These are phyloP conservation scores for Pseudoscleropodium purum DNA, from an alignment of 225 moss, liverwort and hornwort genomes.

Conservation along the genomic window DNA sequence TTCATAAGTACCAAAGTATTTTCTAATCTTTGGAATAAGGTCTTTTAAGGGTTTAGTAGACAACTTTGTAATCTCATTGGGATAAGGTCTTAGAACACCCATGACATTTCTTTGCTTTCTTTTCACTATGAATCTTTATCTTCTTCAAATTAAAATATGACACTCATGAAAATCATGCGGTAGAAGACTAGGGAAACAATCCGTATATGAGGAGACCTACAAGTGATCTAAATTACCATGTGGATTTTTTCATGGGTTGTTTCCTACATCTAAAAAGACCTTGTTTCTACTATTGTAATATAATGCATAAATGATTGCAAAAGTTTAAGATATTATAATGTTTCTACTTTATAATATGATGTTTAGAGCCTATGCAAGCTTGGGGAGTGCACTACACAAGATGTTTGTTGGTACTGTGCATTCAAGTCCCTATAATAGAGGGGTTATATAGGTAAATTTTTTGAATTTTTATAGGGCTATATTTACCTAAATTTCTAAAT, in stretches of 20 bases:
- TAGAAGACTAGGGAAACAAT: fast-evolving
- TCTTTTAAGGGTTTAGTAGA: neutral
- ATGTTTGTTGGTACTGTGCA: no score
- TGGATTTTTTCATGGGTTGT: fast-evolving
- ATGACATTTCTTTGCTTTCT: neutral
- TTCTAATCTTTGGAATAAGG: neutral
- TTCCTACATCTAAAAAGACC: fast-evolving
- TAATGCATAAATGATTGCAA: neutral
- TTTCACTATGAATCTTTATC: fast-evolving
- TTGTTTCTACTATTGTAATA: neutral
- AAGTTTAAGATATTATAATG: neutral
- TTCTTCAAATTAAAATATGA: neutral
- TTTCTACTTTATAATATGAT: neutral
- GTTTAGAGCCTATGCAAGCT: fast-evolving
- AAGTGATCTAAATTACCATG: neutral
- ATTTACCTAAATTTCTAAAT: no score
- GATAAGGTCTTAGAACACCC: neutral
- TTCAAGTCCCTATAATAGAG: no score
- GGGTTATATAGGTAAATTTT: no score
- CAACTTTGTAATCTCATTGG: neutral
- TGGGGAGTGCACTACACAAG: no score
- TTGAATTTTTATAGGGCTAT: no score
- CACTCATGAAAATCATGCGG: neutral
- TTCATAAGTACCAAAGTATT: fast-evolving
- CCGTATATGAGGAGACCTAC: neutral